Base-by-base conservation (phyloP, 306 rosid species). In the Crotalaria pallida region DNA sequence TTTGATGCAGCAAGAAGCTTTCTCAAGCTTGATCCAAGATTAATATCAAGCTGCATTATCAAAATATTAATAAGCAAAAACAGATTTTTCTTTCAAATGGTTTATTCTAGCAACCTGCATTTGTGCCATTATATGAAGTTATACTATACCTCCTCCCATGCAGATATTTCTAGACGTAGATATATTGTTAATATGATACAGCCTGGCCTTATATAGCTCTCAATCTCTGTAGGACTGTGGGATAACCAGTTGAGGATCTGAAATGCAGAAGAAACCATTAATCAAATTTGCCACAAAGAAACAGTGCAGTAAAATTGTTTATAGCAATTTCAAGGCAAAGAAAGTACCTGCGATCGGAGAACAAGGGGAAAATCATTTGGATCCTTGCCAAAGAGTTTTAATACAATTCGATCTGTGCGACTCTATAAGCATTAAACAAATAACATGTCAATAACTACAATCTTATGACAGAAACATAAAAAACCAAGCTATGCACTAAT, bases 321-420 rank as follows among this genome's bases (percentile, higher is more conserved):
- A 27, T 23, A 50, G 65, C 31, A 69, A 75, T 65, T 75, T 67
- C 73, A 82, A 16, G 62, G 38, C 61, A 77, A 18, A 26, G 15
- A 44, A 56, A 1, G 40, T 84, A 92, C 98, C 96, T 92, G 90
- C 11, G 89, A 69, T 47, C 96, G 88, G 73, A 92, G 84, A 63
- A 67, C 79, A 62, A 60, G 69, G 43, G 98, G 98, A 77, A 89
- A 82, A 62, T 89, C 96, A 80, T 75, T 87, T 13, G 98, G 98
- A 48, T 85, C 92, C 78, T 92, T 92, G 51, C 99, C 99, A 49
- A 91, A 95, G 58, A 95, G 90, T 77, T 95, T 95, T 71, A 95
- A 91, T 55, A 95, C 92, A 52, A 95, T 91, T 49, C 99, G 82
- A 79, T 89, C 99, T 0, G 99, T 95, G 77, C 96, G 82, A 81